Percentiles rank a stretch among this genome's conserved stretches.
Evolutionary conservation across 1,284 basidiomycete genomes (phyloP).

Genomic region (Leucoagaricus sp.): DNA sequence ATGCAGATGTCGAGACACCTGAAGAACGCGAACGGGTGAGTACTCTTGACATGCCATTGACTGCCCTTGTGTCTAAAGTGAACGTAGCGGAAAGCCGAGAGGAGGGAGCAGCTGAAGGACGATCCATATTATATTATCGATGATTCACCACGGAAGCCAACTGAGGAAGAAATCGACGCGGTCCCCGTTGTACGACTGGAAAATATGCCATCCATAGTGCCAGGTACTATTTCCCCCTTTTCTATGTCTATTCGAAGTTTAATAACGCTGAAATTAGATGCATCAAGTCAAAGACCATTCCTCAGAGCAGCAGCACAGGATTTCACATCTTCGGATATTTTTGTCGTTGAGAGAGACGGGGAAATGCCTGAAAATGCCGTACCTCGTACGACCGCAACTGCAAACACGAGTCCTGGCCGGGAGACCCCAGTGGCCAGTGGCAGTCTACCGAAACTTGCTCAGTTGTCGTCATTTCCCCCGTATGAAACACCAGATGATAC

Average conservation of each 20-base stretch:
- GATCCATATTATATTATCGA: constrained; percentile 90
- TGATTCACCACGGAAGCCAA: constrained; percentile 43
- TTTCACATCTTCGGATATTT: constrained; percentile 36
- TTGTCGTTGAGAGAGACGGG: constrained; percentile 75
- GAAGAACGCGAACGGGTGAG: constrained; percentile 65
- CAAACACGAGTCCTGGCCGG: constrained; percentile 21
- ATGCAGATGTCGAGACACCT: constrained; percentile 49
- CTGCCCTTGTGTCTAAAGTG: no score
- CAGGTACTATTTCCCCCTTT: constrained; percentile 32
- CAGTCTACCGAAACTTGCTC: constrained; percentile 33
- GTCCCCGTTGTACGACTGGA: constrained; percentile 87
- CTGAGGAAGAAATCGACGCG: constrained; percentile 70
- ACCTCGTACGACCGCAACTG: constrained; percentile 21
- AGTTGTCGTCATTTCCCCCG: constrained; percentile 54
- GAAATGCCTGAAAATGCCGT: constrained; percentile 79
- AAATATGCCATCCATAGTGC: constrained; percentile 53
- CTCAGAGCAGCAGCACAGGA: constrained; percentile 38
- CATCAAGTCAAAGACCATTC: constrained; percentile 33
- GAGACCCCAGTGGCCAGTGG: constrained; percentile 14
- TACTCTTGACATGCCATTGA: constrained; percentile 11
- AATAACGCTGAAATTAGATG: background rate
- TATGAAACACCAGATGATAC: constrained; percentile 57
- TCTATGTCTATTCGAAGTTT: background rate
- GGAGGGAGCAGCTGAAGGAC: constrained; percentile 72
- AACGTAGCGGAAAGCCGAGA: constrained; percentile 73